phyloP scores from a whole-genome alignment of 2,329 filamentous ascomycete genomes.

The Coniochaeta prunicola region DNA sequence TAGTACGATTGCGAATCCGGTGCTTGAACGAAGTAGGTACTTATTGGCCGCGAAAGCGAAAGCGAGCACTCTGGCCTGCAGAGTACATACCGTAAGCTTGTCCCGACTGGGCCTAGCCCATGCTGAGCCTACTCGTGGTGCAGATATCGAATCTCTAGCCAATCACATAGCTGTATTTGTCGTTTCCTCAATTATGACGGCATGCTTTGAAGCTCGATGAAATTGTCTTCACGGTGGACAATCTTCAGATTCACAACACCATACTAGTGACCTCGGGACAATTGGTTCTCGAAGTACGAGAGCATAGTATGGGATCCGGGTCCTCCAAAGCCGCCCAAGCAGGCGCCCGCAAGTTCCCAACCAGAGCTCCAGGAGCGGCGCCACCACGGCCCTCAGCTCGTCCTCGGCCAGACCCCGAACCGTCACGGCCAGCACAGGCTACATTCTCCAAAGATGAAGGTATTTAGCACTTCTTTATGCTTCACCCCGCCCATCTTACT shows the following conservation, averaged over 20 bases:
- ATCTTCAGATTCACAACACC: background rate
- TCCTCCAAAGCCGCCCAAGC: conserved; percentile 15
- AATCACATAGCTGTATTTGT: background rate
- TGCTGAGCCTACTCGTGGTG: background rate
- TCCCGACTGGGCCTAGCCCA: background rate
- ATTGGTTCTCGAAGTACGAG: background rate
- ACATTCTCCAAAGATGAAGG: conserved; percentile 16
- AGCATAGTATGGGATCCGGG: conserved; percentile 11
- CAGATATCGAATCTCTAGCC: background rate
- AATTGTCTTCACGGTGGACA: background rate
- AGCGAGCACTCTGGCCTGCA: background rate
- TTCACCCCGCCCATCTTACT: too few species aligned
- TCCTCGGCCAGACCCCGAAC: conserved; percentile 2
- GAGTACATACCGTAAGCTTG: background rate
- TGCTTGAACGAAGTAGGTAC: background rate
- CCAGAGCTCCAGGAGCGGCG: conserved; percentile 16
- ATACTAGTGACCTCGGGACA: background rate
- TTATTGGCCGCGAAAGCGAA: background rate
- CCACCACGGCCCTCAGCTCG: conserved; percentile 5
- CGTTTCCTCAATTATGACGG: background rate
- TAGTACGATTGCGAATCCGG: background rate
- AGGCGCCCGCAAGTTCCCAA: conserved; percentile 17
- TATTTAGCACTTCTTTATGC: conserved; percentile 2
- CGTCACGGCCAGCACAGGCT: conserved; percentile 5
- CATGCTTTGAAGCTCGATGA: background rate